Evolutionary conservation across 129 eudicot species (phyloP).

Genomic region (Saussurea involucrata): DNA sequence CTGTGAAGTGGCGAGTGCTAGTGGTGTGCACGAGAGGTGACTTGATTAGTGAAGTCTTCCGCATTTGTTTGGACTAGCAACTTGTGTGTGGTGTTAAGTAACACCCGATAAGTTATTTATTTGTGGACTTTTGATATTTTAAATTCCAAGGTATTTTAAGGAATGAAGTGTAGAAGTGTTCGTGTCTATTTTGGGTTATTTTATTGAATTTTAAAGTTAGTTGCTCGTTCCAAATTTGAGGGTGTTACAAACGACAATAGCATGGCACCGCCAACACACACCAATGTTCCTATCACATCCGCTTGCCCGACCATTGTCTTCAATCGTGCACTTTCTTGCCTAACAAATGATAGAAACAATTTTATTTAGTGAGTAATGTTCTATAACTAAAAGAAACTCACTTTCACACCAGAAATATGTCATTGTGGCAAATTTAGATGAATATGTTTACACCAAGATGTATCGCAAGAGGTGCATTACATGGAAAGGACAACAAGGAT

Average conservation of each 20-base stretch:
- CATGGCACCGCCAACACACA: constrained; percentile 80
- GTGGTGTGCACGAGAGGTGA: no score
- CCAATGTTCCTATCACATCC: constrained; percentile 58
- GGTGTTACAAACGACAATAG: constrained; percentile 67
- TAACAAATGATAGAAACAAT: constrained; percentile 3
- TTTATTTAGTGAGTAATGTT: background rate
- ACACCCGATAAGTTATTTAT: no score
- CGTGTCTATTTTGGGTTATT: no score
- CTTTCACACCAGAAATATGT: background rate
- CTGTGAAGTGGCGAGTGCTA: no score
- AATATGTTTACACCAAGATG: background rate
- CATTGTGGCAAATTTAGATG: background rate
- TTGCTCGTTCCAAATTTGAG: no score
- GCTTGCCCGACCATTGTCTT: constrained; percentile 64
- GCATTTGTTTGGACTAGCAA: no score
- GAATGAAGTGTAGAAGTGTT: no score
- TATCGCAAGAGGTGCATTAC: constrained; percentile 33
- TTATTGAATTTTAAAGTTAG: no score
- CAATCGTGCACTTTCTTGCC: constrained; percentile 57
- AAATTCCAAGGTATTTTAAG: no score
- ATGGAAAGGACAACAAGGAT: constrained; percentile 59
- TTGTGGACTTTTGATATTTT: no score
- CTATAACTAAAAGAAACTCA: background rate
- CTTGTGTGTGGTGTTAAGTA: no score
- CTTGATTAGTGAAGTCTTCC: no score